Percentiles rank a stretch among this genome's conserved stretches.
Evolutionary conservation across 345 rosid genomes (phyloP).

Genomic region (Mallotus nudiflorus): DNA sequence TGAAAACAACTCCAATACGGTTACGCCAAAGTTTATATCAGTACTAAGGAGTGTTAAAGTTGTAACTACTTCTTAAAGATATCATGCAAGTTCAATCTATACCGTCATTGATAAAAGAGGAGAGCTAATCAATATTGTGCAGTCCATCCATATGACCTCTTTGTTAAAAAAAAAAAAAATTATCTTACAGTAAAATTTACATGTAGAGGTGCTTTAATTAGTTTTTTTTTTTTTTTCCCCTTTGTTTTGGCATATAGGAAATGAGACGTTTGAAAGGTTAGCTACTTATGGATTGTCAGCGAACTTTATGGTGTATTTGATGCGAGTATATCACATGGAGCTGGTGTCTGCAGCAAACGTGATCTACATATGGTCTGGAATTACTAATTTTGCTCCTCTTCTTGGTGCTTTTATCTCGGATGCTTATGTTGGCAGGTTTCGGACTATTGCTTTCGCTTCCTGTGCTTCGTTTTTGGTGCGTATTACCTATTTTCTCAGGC

Average conservation of each 20-base stretch:
- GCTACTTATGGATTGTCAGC: conserved; percentile 41
- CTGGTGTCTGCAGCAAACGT: conserved; percentile 40
- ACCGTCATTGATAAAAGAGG: too few species aligned
- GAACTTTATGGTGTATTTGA: conserved; percentile 40
- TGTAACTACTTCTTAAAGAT: too few species aligned
- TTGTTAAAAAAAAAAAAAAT: too few species aligned
- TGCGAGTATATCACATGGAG: conserved; percentile 30
- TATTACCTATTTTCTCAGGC: conserved; percentile 12
- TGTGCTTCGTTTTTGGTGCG: conserved; percentile 49
- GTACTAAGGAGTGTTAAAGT: too few species aligned
- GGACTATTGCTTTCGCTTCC: conserved; percentile 29
- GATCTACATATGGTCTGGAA: conserved; percentile 39
- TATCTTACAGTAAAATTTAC: too few species aligned
- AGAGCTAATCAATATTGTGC: too few species aligned
- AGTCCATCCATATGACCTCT: too few species aligned
- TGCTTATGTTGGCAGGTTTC: conserved; percentile 26
- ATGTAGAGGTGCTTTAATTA: too few species aligned
- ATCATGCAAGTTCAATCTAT: too few species aligned
- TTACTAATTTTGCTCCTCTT: conserved; percentile 41
- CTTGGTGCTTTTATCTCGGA: conserved; percentile 38
- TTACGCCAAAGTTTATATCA: too few species aligned
- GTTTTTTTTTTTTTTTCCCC: too few species aligned
- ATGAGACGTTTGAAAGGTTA: conserved; percentile 53
- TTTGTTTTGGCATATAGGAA: conserved; percentile 31
- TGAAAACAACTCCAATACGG: too few species aligned